These are phyloP conservation scores for Gossypioides kirkii DNA, from an alignment of 345 rosid genomes.

Conservation along the genomic window DNA sequence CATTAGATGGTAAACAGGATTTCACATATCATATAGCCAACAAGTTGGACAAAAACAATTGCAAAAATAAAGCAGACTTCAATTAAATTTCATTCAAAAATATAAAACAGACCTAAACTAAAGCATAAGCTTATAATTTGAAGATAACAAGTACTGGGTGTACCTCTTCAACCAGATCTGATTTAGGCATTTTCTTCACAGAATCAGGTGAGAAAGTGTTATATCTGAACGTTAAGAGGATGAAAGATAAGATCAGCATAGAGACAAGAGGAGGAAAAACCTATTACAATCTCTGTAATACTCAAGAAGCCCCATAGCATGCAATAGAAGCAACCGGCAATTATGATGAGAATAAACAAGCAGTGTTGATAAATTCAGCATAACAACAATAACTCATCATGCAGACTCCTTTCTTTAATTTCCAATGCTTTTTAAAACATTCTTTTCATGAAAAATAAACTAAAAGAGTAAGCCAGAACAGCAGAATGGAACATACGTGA, in stretches of 20 bases:
- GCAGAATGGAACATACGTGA: background rate
- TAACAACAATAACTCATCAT: background rate
- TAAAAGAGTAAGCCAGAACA: background rate
- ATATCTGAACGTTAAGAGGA: slow-evolving; percentile 41
- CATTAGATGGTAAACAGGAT: background rate
- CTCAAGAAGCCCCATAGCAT: background rate
- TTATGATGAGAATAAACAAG: background rate
- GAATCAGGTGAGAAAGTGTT: slow-evolving; percentile 74
- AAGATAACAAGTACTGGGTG: background rate
- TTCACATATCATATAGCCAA: background rate
- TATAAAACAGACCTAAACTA: background rate
- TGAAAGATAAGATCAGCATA: slow-evolving; percentile 14
- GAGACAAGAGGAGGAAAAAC: background rate
- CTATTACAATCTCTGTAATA: background rate
- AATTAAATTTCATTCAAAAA: background rate
- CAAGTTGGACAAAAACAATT: background rate
- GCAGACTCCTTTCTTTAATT: background rate
- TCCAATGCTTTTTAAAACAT: background rate
- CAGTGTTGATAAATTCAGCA: background rate
- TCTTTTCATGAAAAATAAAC: background rate
- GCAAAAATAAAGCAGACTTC: background rate
- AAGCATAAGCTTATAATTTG: background rate
- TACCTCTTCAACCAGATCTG: slow-evolving; percentile 85
- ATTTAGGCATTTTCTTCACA: slow-evolving; percentile 79
- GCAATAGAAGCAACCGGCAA: background rate